Percentiles rank a stretch among this genome's conserved stretches.
phyloP scores from a whole-genome alignment of 1,284 basidiomycete genomes.

The Wolfiporia cocos region DNA sequence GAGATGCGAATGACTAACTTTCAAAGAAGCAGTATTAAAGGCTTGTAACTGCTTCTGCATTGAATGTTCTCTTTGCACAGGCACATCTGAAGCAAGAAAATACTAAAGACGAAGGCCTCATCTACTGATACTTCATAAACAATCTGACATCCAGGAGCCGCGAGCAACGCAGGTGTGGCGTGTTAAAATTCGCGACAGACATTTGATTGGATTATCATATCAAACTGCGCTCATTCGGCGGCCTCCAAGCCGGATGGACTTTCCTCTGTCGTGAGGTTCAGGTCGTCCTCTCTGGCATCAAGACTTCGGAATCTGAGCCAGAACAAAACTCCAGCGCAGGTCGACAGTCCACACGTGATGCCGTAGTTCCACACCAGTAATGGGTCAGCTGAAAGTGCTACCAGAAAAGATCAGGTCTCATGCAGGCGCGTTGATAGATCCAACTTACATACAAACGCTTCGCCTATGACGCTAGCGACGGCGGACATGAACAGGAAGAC shows the following conservation, averaged over 20 bases:
- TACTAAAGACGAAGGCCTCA: too few relatives aligned
- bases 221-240: too few relatives aligned
- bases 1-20: too few relatives aligned
- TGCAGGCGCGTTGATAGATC: background rate
- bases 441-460: conserved; percentile 44
- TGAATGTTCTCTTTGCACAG: too few relatives aligned
- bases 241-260: too few relatives aligned
- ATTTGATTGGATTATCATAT: background rate
- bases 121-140: too few relatives aligned
- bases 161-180: too few relatives aligned
- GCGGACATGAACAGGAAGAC: conserved; percentile 70
- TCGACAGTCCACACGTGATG: conserved; percentile 33
- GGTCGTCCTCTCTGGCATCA: conserved; percentile 55
- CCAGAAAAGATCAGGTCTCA: background rate
- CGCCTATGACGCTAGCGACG: conserved; percentile 56
- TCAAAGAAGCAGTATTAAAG: too few relatives aligned
- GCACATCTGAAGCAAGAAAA: too few relatives aligned
- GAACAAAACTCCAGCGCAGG: conserved; percentile 44
- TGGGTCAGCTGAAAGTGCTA: conserved; percentile 39
- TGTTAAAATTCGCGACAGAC: too few relatives aligned
- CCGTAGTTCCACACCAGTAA: conserved; percentile 49
- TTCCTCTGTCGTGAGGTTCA: conserved; percentile 43
- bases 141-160: too few relatives aligned
- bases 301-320: conserved; percentile 56
- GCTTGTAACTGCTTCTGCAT: too few relatives aligned